phyloP scores from a whole-genome alignment of 2,329 filamentous ascomycete genomes.

The Ambrosiella xylebori region DNA sequence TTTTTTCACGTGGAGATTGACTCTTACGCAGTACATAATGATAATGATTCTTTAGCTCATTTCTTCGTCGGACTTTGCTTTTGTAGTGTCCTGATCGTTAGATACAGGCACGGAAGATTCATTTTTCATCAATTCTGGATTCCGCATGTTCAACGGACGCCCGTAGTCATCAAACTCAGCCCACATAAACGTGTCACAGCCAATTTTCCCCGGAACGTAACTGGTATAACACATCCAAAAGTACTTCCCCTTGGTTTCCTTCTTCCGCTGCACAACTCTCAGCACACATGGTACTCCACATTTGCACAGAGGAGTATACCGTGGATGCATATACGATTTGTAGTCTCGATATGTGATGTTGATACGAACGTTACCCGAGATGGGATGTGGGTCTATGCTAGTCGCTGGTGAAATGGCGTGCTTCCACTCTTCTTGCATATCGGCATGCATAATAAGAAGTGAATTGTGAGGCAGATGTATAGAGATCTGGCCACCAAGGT shows the following conservation, averaged over 20 bases:
- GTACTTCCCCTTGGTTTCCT: slow-evolving; percentile 60
- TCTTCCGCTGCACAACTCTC: slow-evolving; percentile 63
- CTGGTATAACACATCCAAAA: slow-evolving; percentile 88
- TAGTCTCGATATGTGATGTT: slow-evolving; percentile 93
- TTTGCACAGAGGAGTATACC: slow-evolving; percentile 57
- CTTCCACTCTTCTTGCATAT: slow-evolving; percentile 97
- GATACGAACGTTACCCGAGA: slow-evolving; percentile 65
- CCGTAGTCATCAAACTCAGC: slow-evolving; percentile 77
- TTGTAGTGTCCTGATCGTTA: not conserved
- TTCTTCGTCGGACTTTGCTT: not conserved
- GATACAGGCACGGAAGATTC: not conserved
- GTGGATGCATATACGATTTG: slow-evolving; percentile 57
- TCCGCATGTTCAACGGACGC: slow-evolving; percentile 32
- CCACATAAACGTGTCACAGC: slow-evolving; percentile 71
- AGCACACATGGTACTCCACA: slow-evolving; percentile 55
- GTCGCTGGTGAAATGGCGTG: slow-evolving; percentile 62
- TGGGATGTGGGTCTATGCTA: slow-evolving; percentile 67
- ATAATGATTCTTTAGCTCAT: not conserved
- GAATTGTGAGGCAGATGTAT: slow-evolving; percentile 93
- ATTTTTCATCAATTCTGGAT: not conserved
- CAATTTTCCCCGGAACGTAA: slow-evolving; percentile 49
- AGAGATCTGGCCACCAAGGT: slow-evolving; percentile 69
- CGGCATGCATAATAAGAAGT: slow-evolving; percentile 85
- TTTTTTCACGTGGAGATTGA: not conserved
- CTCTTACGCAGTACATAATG: not conserved